phyloP scores from a whole-genome alignment of 148 eudicot genomes.

The Rhododendron molle region DNA sequence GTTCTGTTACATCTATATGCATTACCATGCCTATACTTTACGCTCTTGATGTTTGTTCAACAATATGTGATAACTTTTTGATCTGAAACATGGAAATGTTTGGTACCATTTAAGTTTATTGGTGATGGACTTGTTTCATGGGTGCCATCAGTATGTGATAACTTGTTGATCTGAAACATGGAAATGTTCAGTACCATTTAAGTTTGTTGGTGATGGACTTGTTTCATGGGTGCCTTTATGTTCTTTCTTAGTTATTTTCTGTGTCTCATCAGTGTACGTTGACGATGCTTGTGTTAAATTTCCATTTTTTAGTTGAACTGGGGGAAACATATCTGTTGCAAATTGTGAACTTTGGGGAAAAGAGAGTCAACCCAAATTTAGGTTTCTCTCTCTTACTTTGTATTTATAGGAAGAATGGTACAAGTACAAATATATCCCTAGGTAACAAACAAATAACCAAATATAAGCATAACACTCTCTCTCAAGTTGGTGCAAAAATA shows the following conservation, averaged over 20 bases:
- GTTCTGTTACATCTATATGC: neutral
- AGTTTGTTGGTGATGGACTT: neutral
- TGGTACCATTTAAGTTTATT: neutral
- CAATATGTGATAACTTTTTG: neutral
- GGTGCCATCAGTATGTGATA: no score
- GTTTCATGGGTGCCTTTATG: neutral
- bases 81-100: neutral
- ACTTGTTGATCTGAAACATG: neutral
- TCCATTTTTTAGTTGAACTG: neutral
- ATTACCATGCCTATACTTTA: neutral
- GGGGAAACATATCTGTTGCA: neutral
- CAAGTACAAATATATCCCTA: no score
- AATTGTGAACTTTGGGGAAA: neutral
- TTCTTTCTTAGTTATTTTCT: neutral
- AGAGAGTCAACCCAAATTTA: no score
- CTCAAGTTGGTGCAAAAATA: no score
- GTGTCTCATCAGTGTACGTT: neutral
- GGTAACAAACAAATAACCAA: no score
- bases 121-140: neutral
- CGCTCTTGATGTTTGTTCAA: neutral
- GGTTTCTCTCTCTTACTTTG: no score
- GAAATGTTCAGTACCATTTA: neutral
- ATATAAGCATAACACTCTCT: no score
- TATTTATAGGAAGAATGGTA: no score
- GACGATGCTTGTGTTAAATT: neutral